Percentiles rank a stretch among this genome's conserved stretches.
Conservation (phyloP, 352 stramenopile species). For the Phytophthora europaea region DNA sequence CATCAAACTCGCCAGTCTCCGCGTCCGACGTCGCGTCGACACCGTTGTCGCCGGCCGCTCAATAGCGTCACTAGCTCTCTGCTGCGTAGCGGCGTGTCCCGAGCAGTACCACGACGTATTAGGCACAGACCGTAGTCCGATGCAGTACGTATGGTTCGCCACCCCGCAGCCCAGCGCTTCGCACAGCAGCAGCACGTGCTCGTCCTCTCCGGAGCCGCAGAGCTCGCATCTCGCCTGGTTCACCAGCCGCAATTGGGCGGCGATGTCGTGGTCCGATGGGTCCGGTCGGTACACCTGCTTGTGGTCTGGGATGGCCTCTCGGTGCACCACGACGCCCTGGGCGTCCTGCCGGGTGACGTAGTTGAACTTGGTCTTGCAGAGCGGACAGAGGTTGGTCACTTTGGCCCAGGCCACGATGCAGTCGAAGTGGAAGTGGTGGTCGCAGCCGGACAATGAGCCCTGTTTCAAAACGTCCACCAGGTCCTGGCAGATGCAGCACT, state of each 20-base stretch:
- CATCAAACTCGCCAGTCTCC: constrained; percentile 80
- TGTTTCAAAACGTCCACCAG: constrained; percentile 60
- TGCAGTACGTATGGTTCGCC: constrained; percentile 82
- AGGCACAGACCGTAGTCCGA: constrained; percentile 66
- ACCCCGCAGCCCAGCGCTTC: constrained; percentile 71
- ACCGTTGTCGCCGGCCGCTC: constrained; percentile 63
- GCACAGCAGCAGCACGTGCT: constrained; percentile 85
- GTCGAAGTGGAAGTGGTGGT: constrained; percentile 89
- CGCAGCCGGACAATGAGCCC: constrained; percentile 67
- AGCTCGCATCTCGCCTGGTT: constrained; percentile 77
- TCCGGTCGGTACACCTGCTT: constrained; percentile 79
- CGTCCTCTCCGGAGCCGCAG: constrained; percentile 81
- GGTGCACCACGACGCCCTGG: constrained; percentile 45
- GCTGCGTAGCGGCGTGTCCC: constrained; percentile 45
- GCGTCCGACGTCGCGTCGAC: constrained; percentile 66
- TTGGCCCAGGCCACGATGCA: constrained; percentile 87
- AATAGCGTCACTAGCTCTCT: constrained; percentile 69
- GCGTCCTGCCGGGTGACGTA: constrained; percentile 54
- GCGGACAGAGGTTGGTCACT: constrained; percentile 85
- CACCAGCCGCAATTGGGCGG: constrained; percentile 72
- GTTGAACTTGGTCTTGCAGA: constrained; percentile 86
- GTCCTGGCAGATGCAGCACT: constrained; percentile 90
- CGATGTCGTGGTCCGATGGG: constrained; percentile 70
- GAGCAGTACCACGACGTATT: constrained; percentile 80
- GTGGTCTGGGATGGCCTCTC: constrained; percentile 49